phyloP scores from a whole-genome alignment of 768 basidiomycete species.

The Lactarius quietus region DNA sequence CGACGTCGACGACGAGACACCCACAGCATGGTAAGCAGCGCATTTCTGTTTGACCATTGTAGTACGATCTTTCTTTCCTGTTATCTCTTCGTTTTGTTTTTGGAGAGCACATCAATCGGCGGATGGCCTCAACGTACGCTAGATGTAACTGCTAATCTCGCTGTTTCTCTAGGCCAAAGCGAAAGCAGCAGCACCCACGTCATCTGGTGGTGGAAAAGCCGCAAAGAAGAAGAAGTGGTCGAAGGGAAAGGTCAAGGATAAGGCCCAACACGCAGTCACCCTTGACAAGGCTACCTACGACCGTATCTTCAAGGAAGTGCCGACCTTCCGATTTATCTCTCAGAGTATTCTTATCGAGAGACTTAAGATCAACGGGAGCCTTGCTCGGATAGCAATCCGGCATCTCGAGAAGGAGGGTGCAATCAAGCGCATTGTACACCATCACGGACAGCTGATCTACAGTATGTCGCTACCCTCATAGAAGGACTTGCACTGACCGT shows the following conservation, averaged over 20 bases:
- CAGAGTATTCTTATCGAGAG: conserved; percentile 98
- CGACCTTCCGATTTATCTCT: conserved; percentile 98
- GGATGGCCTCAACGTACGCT: conserved; percentile 28
- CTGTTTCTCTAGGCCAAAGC: conserved; percentile 43
- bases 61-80: background rate
- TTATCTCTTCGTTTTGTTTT: conserved; percentile 4
- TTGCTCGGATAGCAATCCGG: conserved; percentile 87
- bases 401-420: conserved; percentile 91
- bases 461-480: conserved; percentile 52
- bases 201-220: conserved; percentile 73
- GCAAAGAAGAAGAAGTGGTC: conserved; percentile 99
- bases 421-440: conserved; percentile 97
- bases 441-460: conserved; percentile 92
- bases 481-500: background rate
- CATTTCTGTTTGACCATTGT: conserved; percentile 4
- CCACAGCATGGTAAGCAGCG: conserved; percentile 34
- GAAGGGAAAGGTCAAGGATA: conserved; percentile 99
- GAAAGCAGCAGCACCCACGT: conserved; percentile 69
- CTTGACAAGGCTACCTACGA: conserved; percentile 92
- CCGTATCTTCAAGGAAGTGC: conserved; percentile 97
- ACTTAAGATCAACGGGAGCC: conserved; percentile 92
- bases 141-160: conserved; percentile 29
- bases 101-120: conserved; percentile 22
- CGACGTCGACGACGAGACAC: conserved; percentile 31
- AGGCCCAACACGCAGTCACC: conserved; percentile 94